Evolutionary conservation across 2,329 filamentous ascomycete species (phyloP).

Genomic region (Botrytis galanthina): DNA sequence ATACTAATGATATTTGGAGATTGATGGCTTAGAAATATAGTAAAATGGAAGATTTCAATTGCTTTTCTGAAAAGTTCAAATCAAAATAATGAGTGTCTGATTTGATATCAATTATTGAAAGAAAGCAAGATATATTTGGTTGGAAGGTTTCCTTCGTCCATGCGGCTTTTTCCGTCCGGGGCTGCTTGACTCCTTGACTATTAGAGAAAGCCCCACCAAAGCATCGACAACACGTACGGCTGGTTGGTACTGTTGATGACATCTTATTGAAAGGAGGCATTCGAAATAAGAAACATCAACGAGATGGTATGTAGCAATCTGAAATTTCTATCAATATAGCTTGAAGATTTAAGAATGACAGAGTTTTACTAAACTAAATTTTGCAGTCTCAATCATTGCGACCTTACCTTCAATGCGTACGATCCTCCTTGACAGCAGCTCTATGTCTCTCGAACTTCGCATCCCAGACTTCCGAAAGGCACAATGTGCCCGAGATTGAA

Average conservation of each 20-base stretch:
- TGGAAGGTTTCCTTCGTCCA: background rate
- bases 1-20: background rate
- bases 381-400: constrained; percentile 88
- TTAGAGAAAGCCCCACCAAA: constrained; percentile 25
- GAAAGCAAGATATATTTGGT: background rate
- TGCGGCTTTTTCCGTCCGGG: background rate
- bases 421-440: constrained; percentile 88
- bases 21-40: rapidly evolving
- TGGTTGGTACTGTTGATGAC: constrained; percentile 21
- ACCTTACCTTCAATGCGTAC: constrained; percentile 94
- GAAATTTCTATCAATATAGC: background rate
- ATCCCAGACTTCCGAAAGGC: constrained; percentile 91
- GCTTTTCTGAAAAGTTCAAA: background rate
- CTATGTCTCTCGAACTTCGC: constrained; percentile 96
- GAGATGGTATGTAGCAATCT: constrained; percentile 21
- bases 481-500: constrained; percentile 98
- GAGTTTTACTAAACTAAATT: background rate
- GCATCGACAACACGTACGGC: constrained; percentile 23
- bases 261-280: constrained; percentile 9
- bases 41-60: background rate
- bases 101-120: background rate
- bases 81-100: background rate
- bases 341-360: background rate
- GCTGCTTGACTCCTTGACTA: constrained; percentile 29
- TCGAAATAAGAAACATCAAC: constrained; percentile 15